Evolutionary conservation across 768 basidiomycete species (phyloP).

Genomic region (Mrakia hoshinonis): DNA sequence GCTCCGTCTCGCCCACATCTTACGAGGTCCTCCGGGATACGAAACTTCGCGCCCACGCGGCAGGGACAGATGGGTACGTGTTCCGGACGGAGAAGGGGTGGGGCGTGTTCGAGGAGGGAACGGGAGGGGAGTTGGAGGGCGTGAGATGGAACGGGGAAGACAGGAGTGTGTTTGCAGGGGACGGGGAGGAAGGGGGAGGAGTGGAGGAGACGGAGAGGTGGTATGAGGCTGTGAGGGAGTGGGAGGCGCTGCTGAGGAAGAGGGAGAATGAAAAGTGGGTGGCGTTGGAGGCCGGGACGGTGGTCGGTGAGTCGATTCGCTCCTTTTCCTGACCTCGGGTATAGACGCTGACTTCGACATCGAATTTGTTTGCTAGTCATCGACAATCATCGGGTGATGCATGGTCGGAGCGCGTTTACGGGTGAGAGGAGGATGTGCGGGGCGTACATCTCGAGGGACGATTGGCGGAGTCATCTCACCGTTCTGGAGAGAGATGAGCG

Average conservation of each 20-base stretch:
- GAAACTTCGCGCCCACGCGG: slow-evolving; percentile 74
- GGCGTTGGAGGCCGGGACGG: slow-evolving; percentile 76
- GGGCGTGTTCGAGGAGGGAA: slow-evolving; percentile 57
- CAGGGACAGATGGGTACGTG: slow-evolving; percentile 54
- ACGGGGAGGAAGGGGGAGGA: slow-evolving; percentile 45
- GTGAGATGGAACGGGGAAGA: slow-evolving; percentile 95
- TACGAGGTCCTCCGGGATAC: slow-evolving; percentile 62
- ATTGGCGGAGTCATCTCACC: slow-evolving; percentile 44
- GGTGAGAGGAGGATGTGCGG: slow-evolving; percentile 90
- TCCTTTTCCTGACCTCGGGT: no score
- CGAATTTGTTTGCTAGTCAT: no score
- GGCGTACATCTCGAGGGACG: slow-evolving; percentile 85
- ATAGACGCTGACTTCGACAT: no score
- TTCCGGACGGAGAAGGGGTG: slow-evolving; percentile 46
- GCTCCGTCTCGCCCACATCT: slow-evolving; percentile 58
- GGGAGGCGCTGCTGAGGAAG: slow-evolving; percentile 66
- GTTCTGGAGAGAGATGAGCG: slow-evolving; percentile 7
- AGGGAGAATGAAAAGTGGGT: slow-evolving; percentile 86
- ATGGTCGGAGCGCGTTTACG: slow-evolving; percentile 42
- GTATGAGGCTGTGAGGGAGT: slow-evolving; percentile 74
- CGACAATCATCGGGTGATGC: slow-evolving; percentile 27
- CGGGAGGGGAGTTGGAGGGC: slow-evolving; percentile 56
- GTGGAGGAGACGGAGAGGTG: slow-evolving; percentile 60
- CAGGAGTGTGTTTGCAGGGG: slow-evolving; percentile 58
- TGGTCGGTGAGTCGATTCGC: slow-evolving; percentile 70